Base-by-base conservation (phyloP, 306 rosid species). In the Benincasa hispida region DNA sequence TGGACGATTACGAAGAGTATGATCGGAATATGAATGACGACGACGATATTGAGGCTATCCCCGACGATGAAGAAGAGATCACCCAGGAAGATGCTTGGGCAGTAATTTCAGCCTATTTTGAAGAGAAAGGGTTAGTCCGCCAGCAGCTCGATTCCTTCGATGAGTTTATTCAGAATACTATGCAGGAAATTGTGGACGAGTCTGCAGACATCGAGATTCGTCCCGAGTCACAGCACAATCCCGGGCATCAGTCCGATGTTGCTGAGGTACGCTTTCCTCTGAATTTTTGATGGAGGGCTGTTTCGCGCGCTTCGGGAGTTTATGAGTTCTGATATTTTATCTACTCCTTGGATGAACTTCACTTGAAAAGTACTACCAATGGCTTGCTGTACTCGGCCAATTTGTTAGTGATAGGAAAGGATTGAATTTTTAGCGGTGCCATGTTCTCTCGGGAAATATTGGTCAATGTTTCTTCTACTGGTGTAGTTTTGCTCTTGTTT, bases 51-150 rank as follows among this genome's bases (percentile, higher is more conserved):
- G 98, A 93, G 0, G 79, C 2, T 89, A 84, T 12, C 93, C 88
- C 83, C 0, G 91, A 86, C 8, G 98, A 91, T 1, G 97, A 91
- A 0, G 97, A 93, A 5, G 97, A 93, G 60, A 94, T 94, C 68
- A 90, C 96, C 0, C 98, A 94, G 82, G 98, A 94, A 32, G 98
- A 94, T 54, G 98, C 97, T 2, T 91, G 98, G 98, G 95, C 98
- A 2, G 98, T 94, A 1, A 94, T 94, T 32, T 94, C 98, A 0
- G 98, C 98, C 10, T 94, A 91, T 74, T 94, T 94, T 79, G 98
- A 94, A 82, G 98, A 94, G 79, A 91, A 94, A 28, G 98, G 98
- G 2, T 57, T 94, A 19, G 97, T 94, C 35, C 90, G 98, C 14
- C 98, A 94, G 79, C 98, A 94, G 80, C 93, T 94, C 1, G 98